phyloP scores from a whole-genome alignment of 371 early-diverging fungal species.

The Syncephalastrum racemosum region DNA sequence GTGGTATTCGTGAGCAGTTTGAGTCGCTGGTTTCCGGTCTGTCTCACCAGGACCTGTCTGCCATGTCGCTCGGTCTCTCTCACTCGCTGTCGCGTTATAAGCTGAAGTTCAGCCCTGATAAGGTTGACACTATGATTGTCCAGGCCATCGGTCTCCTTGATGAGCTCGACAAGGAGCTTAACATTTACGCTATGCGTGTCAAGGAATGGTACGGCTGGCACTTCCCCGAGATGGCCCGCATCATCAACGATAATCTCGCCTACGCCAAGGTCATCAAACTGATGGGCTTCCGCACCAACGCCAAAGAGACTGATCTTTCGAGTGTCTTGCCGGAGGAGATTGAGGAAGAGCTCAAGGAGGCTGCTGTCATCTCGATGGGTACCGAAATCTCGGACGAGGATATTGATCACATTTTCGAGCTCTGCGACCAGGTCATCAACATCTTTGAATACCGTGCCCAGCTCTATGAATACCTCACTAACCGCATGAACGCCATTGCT shows the following conservation, averaged over 20 bases:
- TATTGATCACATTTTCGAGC: constrained; percentile 79
- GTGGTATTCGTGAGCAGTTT: constrained; percentile 91
- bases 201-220: constrained; percentile 96
- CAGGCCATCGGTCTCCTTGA: constrained; percentile 93
- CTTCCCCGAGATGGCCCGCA: constrained; percentile 87
- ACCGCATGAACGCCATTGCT: constrained; percentile 92
- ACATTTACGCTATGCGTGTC: constrained; percentile 97
- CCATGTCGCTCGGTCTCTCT: constrained; percentile 82
- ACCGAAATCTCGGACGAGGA: constrained; percentile 91
- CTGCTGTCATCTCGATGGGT: constrained; percentile 94
- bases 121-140: constrained; percentile 95
- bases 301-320: constrained; percentile 70
- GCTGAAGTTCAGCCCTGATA: constrained; percentile 91
- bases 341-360: constrained; percentile 77
- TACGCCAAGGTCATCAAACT: constrained; percentile 75
- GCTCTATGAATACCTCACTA: constrained; percentile 86
- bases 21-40: constrained; percentile 69
- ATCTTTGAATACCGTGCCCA: constrained; percentile 87
- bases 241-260: constrained; percentile 74
- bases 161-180: constrained; percentile 95
- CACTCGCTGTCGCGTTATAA: constrained; percentile 87
- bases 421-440: constrained; percentile 83
- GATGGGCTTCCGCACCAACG: constrained; percentile 81
- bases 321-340: constrained; percentile 91
- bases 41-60: constrained; percentile 75